These are phyloP conservation scores for Fraxinus baroniana DNA, from an alignment of 305 asterid genomes.

Conservation along the genomic window DNA sequence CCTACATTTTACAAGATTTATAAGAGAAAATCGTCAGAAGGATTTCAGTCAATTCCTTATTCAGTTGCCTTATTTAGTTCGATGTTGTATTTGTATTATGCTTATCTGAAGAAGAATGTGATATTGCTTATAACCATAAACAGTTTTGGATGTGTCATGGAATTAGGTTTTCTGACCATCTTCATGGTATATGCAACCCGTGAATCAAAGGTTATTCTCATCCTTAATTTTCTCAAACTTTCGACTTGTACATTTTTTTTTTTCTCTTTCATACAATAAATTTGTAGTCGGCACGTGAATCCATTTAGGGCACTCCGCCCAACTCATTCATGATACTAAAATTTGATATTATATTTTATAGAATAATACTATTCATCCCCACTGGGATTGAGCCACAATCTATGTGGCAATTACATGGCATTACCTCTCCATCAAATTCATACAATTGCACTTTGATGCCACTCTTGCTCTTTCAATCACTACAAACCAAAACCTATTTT, in stretches of 20 bases:
- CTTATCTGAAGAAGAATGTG: slow-evolving; percentile 46
- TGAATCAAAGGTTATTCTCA: slow-evolving; percentile 41
- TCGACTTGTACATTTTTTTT: neutral
- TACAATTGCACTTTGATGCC: neutral
- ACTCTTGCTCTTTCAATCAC: neutral
- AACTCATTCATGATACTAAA: neutral
- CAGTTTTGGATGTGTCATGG: slow-evolving; percentile 39
- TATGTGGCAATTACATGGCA: no score
- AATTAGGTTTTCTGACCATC: slow-evolving; percentile 38
- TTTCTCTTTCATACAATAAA: no score
- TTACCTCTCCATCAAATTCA: no score
- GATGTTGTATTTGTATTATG: slow-evolving; percentile 68
- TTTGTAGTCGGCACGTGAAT: no score
- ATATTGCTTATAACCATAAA: slow-evolving; percentile 55
- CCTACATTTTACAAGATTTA: slow-evolving; percentile 59
- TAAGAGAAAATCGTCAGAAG: slow-evolving; percentile 66
- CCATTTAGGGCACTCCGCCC: neutral
- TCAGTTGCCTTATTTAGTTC: slow-evolving; percentile 73
- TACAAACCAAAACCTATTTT: neutral
- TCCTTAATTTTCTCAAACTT: neutral
- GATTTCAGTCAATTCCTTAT: slow-evolving; percentile 68
- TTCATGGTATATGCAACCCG: slow-evolving; percentile 61
- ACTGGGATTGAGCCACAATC: no score
- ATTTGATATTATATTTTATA: no score
- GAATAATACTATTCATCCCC: no score